Evolutionary conservation across 352 stramenopile genomes (phyloP).

Genomic region (Pythium monospermum): DNA sequence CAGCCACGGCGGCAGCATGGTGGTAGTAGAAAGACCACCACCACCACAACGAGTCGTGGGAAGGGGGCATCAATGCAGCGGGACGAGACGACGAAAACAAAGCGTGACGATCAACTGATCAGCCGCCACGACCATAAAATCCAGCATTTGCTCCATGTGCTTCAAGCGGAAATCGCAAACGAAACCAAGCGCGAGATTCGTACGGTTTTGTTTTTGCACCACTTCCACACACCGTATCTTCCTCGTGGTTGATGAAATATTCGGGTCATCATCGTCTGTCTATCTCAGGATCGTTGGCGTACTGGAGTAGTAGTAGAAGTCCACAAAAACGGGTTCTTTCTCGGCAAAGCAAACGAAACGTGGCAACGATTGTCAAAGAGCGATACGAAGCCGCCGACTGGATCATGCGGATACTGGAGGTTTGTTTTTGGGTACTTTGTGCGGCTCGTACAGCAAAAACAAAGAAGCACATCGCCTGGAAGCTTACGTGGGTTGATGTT

Average conservation of each 20-base stretch:
- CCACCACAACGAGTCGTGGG: neutral
- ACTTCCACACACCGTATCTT: constrained; percentile 1
- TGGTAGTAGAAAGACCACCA: neutral
- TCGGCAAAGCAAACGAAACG: constrained; percentile 27
- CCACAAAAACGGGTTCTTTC: constrained; percentile 25
- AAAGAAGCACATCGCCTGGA: too few relatives aligned
- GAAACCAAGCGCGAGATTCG: constrained; percentile 58
- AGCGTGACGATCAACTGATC: constrained; percentile 23
- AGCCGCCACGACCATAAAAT: constrained; percentile 52
- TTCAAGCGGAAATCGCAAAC: constrained; percentile 53
- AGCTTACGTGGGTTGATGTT: too few relatives aligned
- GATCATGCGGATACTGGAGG: constrained; percentile 78
- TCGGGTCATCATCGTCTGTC: too few relatives aligned
- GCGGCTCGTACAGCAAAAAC: too few relatives aligned
- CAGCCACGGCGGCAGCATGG: constrained; percentile 4
- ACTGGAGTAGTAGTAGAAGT: constrained; percentile 16
- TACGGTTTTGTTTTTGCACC: constrained; percentile 16
- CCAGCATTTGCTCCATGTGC: constrained; percentile 44
- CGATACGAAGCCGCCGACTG: constrained; percentile 60
- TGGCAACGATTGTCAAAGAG: constrained; percentile 45
- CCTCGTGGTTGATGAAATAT: too few relatives aligned
- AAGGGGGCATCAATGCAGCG: neutral
- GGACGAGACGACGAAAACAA: constrained; percentile 2
- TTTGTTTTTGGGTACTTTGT: too few relatives aligned
- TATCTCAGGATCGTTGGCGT: constrained; percentile 19